Base-by-base conservation (phyloP, 257 asterid species). In the Solanum lycopersicoides region DNA sequence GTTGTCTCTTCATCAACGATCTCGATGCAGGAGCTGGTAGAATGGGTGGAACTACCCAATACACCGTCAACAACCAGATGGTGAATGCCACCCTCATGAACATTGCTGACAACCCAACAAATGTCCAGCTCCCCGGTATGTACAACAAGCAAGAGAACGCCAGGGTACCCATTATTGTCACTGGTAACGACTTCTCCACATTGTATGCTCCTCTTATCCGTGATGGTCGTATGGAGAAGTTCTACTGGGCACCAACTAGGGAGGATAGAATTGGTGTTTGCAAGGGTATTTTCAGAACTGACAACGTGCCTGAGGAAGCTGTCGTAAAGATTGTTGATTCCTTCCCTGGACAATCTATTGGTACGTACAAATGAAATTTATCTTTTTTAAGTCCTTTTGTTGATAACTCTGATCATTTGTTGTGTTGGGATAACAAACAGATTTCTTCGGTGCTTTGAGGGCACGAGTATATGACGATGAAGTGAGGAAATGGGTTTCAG, bases 1-100 rank as follows among this genome's bases (percentile, higher is more conserved):
- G 93, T 66, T 88, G 77, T 60, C 92, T 91, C 65, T 91, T 91
- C 90, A 91, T 91, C 92, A 91, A 91, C 10, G 93, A 91, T 88
- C 93, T 91, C 16, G 93, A 91, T 82, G 93, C 93, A 9, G 93
- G 93, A n/a, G 92, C 93, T 50, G 93, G 93, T 59, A 87, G 93
- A 74, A 39, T 91, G 14, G 93, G 93, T 3, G 90, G 88, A 56
- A 90, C 93, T 10, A 91, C 93, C 16, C 93, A 91, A 86, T 91
- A 91, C 72, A 91, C 93, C 1, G 92, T 91, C 53, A 91, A 91
- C 91, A 91, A 91, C 86, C 93, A 91, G 89, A 91, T 91, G 93
- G 93, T 91, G 10, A 91, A 91, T 80, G 93, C 93, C 69, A 91
- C 93, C 73, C 91, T 91, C 12, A 91, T 91, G 93, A 91, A 91